These are phyloP conservation scores for Suhomyces prunicola DNA, from an alignment of 805 yeast species.

Conservation along the genomic window DNA sequence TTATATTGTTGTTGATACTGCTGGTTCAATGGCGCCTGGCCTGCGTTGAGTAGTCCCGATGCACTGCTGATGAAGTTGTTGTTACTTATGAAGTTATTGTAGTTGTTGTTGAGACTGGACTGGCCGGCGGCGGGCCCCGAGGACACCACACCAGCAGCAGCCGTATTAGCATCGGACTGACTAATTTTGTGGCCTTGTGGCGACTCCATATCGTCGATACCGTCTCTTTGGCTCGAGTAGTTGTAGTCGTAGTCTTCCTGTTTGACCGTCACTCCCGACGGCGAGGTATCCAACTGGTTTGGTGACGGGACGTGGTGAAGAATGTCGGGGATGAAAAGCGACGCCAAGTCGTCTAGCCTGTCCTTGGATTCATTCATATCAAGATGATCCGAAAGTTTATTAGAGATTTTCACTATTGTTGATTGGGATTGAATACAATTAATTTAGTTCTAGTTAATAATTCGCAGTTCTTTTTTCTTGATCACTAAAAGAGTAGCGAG, in stretches of 20 bases:
- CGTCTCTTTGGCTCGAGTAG: background rate
- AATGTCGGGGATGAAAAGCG: conserved; percentile 40
- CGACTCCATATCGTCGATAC: background rate
- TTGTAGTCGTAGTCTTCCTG: conserved; percentile 12
- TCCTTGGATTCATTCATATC: conserved; percentile 15
- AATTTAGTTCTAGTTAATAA: too few species aligned
- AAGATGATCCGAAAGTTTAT: background rate
- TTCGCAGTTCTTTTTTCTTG: background rate
- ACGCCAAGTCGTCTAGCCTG: conserved; percentile 38
- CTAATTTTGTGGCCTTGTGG: conserved; percentile 1
- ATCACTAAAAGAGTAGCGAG: background rate
- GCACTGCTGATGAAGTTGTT: conserved; percentile 14
- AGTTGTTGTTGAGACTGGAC: conserved; percentile 2
- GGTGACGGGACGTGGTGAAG: conserved; percentile 21
- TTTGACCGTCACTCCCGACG: conserved; percentile 6
- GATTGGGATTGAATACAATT: too few species aligned
- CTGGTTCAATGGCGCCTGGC: background rate
- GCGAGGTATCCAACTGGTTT: conserved; percentile 1
- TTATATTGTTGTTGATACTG: background rate
- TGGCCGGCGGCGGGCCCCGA: conserved; percentile 2
- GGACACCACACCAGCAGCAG: background rate
- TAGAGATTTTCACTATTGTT: background rate
- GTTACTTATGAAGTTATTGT: conserved; percentile 21
- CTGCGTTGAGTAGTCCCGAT: background rate
- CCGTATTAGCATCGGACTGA: background rate